Conservation (phyloP, 495 filamentous ascomycete species). For the Aspergillus funiculosus region DNA sequence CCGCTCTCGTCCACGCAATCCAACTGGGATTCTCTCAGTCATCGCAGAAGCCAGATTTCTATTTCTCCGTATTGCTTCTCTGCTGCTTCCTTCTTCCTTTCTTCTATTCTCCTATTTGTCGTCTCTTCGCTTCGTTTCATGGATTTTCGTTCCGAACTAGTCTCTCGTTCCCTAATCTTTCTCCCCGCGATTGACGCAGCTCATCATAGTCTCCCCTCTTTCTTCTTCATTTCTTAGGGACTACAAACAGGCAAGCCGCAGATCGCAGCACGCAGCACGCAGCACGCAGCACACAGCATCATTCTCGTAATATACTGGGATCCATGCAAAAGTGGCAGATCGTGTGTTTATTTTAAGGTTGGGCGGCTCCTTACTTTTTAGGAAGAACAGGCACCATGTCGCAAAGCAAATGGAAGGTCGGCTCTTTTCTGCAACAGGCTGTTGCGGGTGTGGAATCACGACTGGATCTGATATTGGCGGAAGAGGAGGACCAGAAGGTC, state of each 20-base stretch:
- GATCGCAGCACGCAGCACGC: slow-evolving; percentile 16
- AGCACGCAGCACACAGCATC: slow-evolving; percentile 21
- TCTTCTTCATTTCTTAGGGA: slow-evolving; percentile 11
- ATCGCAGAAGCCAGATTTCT: background rate
- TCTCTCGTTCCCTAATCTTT: slow-evolving; percentile 9
- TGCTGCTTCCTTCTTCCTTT: background rate
- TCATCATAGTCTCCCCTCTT: slow-evolving; percentile 1
- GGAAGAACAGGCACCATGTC: slow-evolving; percentile 28
- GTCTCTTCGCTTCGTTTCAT: slow-evolving; percentile 5
- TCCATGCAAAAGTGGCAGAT: slow-evolving; percentile 21
- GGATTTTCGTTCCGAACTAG: slow-evolving; percentile 7
- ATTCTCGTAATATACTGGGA: slow-evolving; percentile 9
- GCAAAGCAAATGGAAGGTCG: slow-evolving; percentile 48
- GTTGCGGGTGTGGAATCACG: slow-evolving; percentile 91
- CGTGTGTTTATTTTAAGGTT: too few relatives aligned
- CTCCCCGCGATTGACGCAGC: slow-evolving; percentile 5
- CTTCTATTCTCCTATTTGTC: background rate
- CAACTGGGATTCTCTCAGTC: slow-evolving; percentile 8
- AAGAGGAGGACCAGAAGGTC: slow-evolving; percentile 52
- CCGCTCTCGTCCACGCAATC: slow-evolving; percentile 25
- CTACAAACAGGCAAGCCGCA: slow-evolving; percentile 15
- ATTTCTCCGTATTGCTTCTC: slow-evolving; percentile 2
- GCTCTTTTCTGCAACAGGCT: slow-evolving; percentile 82
- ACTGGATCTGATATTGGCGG: slow-evolving; percentile 85
- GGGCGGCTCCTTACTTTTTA: slow-evolving; percentile 5